phyloP scores from a whole-genome alignment of 257 asterid species.

The Primulina huaijiensis region DNA sequence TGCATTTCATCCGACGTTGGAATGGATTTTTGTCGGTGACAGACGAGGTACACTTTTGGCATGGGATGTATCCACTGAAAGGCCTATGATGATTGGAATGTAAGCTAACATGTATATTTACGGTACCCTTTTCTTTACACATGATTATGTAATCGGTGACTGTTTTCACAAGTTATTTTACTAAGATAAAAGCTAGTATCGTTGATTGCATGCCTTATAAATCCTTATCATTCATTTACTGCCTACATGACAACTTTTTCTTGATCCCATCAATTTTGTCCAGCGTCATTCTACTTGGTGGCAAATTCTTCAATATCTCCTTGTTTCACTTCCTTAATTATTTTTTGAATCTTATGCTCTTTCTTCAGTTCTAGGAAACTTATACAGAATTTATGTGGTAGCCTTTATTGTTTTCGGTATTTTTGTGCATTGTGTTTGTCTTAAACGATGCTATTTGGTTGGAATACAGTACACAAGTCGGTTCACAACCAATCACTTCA shows the following conservation, averaged over 20 bases:
- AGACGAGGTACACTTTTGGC: slow-evolving; percentile 98
- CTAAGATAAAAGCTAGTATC: slow-evolving; percentile 14
- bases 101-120: slow-evolving; percentile 40
- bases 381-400: slow-evolving; percentile 15
- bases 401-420: slow-evolving; percentile 17
- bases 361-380: slow-evolving; percentile 11
- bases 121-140: slow-evolving; percentile 12
- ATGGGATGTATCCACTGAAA: slow-evolving; percentile 99
- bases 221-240: not conserved
- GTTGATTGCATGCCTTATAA: slow-evolving; percentile 12
- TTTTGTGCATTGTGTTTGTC: slow-evolving; percentile 15
- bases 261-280: slow-evolving; percentile 13
- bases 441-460: slow-evolving; percentile 27
- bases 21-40: slow-evolving; percentile 98
- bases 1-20: slow-evolving; percentile 94
- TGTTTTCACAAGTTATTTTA: slow-evolving; percentile 20
- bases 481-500: slow-evolving; percentile 96
- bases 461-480: slow-evolving; percentile 87
- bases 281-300: slow-evolving; percentile 5
- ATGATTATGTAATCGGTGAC: not conserved
- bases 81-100: slow-evolving; percentile 99
- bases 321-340: slow-evolving; percentile 6
- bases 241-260: slow-evolving; percentile 13
- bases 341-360: not conserved
- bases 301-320: slow-evolving; percentile 1